Conservation (phyloP, 2,329 filamentous ascomycete species). For the Huntiella decipiens region DNA sequence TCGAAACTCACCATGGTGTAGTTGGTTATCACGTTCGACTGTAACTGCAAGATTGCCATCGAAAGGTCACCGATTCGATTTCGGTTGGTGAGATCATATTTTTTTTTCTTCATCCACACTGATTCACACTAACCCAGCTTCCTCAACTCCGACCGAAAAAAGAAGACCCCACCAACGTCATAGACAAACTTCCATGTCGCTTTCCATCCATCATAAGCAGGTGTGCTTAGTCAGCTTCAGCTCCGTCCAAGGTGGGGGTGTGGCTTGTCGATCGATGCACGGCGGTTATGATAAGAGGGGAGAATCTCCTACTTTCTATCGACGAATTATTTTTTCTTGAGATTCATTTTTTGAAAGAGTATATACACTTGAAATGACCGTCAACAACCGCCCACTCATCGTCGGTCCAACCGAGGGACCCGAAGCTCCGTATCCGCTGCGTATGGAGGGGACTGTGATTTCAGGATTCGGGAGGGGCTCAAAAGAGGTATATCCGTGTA, state of each 20-base stretch:
- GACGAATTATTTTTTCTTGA: neutral
- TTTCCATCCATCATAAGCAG: too few species aligned
- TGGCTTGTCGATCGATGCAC: too few species aligned
- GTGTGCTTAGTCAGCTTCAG: too few species aligned
- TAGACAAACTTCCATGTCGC: too few species aligned
- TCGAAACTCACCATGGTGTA: conserved; percentile 10
- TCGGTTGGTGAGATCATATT: conserved; percentile 9
- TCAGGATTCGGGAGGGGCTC: conserved; percentile 86
- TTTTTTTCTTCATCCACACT: neutral
- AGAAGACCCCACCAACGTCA: too few species aligned
- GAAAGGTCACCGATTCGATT: conserved; percentile 10
- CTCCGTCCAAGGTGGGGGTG: too few species aligned
- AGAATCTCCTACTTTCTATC: too few species aligned
- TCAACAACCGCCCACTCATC: conserved; percentile 38
- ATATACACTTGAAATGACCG: neutral
- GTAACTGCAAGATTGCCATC: conserved; percentile 8
- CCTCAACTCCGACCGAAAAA: too few species aligned
- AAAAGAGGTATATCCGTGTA: conserved; percentile 47
- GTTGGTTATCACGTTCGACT: conserved; percentile 11
- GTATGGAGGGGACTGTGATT: conserved; percentile 71
- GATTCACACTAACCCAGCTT: too few species aligned
- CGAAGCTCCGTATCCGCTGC: conserved; percentile 59
- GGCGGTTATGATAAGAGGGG: neutral
- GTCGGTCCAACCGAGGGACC: conserved; percentile 59
- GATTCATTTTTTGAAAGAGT: neutral